phyloP scores from a whole-genome alignment of 176 grass and related monocot species.

The Zoysia japonica region DNA sequence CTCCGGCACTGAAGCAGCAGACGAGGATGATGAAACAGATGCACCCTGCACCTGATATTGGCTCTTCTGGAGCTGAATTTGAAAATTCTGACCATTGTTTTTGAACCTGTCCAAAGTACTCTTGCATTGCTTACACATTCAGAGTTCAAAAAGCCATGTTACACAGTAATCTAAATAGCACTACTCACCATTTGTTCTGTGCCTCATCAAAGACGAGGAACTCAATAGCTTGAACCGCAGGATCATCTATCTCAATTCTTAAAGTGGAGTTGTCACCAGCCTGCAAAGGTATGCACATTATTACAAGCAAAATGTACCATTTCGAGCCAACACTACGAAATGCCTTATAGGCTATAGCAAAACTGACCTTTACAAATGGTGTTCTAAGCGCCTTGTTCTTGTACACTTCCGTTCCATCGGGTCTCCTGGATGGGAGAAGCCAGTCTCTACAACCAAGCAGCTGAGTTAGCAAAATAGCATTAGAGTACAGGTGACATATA shows the following conservation, averaged over 20 bases:
- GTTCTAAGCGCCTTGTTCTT: constrained; percentile 82
- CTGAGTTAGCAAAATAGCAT: constrained; percentile 3
- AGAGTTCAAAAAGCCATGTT: constrained; percentile 12
- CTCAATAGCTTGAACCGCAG: constrained; percentile 72
- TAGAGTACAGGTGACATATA: not conserved
- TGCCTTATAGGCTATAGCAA: not conserved
- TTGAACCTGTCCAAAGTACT: constrained; percentile 68
- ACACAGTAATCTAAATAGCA: constrained; percentile 27
- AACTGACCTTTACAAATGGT: constrained; percentile 75
- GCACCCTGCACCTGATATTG: constrained; percentile 39
- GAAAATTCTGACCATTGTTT: constrained; percentile 90
- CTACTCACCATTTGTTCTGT: constrained; percentile 79
- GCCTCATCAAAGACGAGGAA: constrained; percentile 80
- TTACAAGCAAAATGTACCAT: not conserved
- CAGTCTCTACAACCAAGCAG: constrained; percentile 63
- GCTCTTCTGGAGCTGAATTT: constrained; percentile 48
- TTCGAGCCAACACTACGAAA: not conserved
- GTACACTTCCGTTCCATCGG: constrained; percentile 66
- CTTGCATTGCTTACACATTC: constrained; percentile 7
- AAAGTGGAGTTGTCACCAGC: constrained; percentile 70
- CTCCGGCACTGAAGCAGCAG: constrained; percentile 69
- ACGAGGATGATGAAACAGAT: constrained; percentile 42
- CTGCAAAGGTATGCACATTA: constrained; percentile 44
- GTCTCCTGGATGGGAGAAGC: constrained; percentile 62
- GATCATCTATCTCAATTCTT: constrained; percentile 83